Evolutionary conservation across 345 rosid genomes (phyloP).

Genomic region (Excoecaria cochinchinensis): DNA sequence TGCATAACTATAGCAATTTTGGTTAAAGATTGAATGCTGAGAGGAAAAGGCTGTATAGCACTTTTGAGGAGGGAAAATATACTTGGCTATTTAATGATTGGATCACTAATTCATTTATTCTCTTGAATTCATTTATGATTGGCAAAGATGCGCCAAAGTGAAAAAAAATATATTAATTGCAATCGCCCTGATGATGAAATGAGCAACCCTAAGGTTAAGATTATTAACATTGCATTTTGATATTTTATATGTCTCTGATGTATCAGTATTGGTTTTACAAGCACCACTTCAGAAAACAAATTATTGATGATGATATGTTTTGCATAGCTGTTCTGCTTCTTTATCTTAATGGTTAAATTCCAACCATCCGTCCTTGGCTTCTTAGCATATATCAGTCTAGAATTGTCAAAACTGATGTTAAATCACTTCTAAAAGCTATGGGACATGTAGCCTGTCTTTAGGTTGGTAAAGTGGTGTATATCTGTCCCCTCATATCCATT

Average conservation of each 20-base stretch:
- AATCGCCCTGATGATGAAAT: not conserved
- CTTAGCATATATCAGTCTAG: not conserved
- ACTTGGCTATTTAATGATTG: not conserved
- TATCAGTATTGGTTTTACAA: not conserved
- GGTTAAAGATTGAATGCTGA: not conserved
- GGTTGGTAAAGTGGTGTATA: not conserved
- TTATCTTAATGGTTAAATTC: not conserved
- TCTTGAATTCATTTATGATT: not conserved
- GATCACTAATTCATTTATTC: constrained; percentile 1
- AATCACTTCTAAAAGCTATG: not conserved
- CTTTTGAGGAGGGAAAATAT: not conserved
- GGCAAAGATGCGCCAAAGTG: not conserved
- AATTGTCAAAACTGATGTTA: not conserved
- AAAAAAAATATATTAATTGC: not conserved
- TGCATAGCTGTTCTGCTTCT: not conserved
- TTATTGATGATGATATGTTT: not conserved
- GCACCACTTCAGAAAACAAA: not conserved
- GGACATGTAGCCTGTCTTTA: not conserved
- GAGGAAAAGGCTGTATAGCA: not conserved
- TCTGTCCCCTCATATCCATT: not conserved
- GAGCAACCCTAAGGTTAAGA: not conserved
- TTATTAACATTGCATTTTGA: not conserved
- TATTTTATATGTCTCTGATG: not conserved
- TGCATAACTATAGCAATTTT: not conserved
- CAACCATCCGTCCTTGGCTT: not conserved